Base-by-base conservation (phyloP, 192 early-diverging fungal genomes). In the Geosiphon pyriformis region DNA sequence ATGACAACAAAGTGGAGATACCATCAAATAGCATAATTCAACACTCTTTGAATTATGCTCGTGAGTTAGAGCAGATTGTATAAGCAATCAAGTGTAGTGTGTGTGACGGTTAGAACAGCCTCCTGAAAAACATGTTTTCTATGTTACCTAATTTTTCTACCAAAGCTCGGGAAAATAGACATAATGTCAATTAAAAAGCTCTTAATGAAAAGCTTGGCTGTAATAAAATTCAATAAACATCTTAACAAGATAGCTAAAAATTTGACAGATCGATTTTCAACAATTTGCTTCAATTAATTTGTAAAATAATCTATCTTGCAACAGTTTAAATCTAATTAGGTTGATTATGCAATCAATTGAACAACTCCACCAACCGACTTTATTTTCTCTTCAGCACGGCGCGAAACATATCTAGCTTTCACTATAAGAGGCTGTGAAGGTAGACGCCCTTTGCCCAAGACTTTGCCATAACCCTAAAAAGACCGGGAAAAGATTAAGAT, bases 341-440 rank as follows among this genome's bases (percentile, higher is more conserved):
- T 30, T 29, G 6, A 15, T 79, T 82, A 84, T 70, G 82, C 80
- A 74, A 84, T 72, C 61, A 84, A 78, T 68, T 84, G 76, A 63
- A 84, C 82, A 68, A 76, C 87, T 80, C 96, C 96, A 83, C 96
- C 96, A 73, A 84, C 94, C 74, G 83, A 89, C 83, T 96, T 92
- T 86, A 98, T 96, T 93, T 98, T 98, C 83, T 95, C 85, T 87
- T 98, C 96, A 52, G 96, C 96, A 72, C 81, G 77, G 76, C 86
- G 83, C 76, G 89, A 92, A 74, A 98, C 92, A 68, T 84, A 93
- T 62, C 94, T 85, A 69, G 96, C 84, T 82, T 94, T 94, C 78
- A 98, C 89, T 74, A 98, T 96, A 82, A 95, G 87, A 72, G 96
- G 94, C 70, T 88, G 83, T 59, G 81, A 75, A 74, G 91, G 90